A percentile compares a stretch with the other conserved stretches of the same genome.
Evolutionary conservation across 1,139 yeast species (phyloP).

Genomic region (Protomyces arabidopsidicola): DNA sequence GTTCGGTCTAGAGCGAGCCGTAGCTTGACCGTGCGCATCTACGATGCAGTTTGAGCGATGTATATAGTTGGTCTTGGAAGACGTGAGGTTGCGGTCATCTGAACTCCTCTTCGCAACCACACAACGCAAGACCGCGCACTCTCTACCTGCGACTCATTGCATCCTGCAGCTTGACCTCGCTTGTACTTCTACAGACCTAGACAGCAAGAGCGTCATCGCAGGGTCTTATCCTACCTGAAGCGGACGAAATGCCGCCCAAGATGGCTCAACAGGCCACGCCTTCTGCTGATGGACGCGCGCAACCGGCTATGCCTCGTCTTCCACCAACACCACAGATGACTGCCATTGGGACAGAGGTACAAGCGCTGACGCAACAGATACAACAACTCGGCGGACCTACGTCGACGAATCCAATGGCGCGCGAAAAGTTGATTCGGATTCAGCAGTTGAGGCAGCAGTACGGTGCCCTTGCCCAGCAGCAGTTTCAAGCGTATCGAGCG

Average conservation of each 20-base stretch:
- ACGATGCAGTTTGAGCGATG: no score
- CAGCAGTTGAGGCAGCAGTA: constrained; percentile 21
- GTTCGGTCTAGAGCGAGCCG: constrained; percentile 22
- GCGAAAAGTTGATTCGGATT: constrained; percentile 6
- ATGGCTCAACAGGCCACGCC: constrained; percentile 3
- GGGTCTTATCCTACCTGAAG: not conserved
- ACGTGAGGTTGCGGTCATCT: no score
- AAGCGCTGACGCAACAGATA: constrained; percentile 12
- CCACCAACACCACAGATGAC: not conserved
- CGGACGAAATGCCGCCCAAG: not conserved
- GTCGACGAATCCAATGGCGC: constrained; percentile 4
- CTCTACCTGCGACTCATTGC: no score
- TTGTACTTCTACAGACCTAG: no score
- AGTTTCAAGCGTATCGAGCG: constrained; percentile 15
- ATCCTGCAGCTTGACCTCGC: no score
- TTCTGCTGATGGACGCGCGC: not conserved
- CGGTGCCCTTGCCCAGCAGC: constrained; percentile 12
- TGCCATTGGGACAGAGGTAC: constrained; percentile 9
- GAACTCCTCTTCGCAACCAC: no score
- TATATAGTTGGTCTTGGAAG: no score
- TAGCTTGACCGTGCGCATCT: not conserved
- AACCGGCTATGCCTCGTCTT: constrained; percentile 19
- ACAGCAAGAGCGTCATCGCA: no score
- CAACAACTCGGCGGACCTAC: constrained; percentile 13
- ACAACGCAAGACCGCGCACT: no score